Evolutionary conservation across 1,139 yeast genomes (phyloP), one percentile per base, ranked within the genome.

Genomic region (Debaryomyces robertsiae): DNA sequence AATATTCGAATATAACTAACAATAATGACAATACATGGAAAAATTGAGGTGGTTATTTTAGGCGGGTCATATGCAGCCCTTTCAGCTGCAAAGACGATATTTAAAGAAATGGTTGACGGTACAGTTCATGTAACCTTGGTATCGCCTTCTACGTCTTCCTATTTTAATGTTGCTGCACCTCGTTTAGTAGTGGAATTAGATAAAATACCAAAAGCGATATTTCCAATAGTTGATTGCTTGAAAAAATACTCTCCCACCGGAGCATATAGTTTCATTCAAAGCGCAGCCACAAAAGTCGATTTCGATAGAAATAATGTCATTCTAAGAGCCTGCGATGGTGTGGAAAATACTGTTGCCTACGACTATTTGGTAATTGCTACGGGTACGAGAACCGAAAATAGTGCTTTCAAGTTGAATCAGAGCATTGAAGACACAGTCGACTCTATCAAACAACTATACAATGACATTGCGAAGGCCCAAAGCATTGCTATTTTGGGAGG

Each of bases 31-130:
- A n/a, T n/a, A n/a, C n/a, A n/a, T n/a, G n/a, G n/a, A n/a, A n/a
- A n/a, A n/a, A n/a, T n/a, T n/a, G n/a, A 19, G 22, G 47, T 65
- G 15, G 60, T 65, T 3, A 59, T 68, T n/a, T 49, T 68, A 15
- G 73, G 73, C 7, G 70, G 65, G 2, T 67, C 70, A 2, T 66
- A 49, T 42, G 69, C 67, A 4, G 73, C 61, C 3, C 45, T 57
- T 10, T 29, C 37, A 6, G 67, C 69, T 3, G 58, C 61, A 6
- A 57, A 56, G 23, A 43, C 49, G 1, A 36, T 58, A 6, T 43
- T 52, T 14, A 44, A 35, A 15, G 15, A 15, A 6, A 17, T 16
- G 15, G 22, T 19, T 19, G 36, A 41, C 14, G 9, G 19, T 3
- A 18, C 27, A 14, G 14, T 32, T 9, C 25, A 44, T 9, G 27